These are phyloP conservation scores for Leucaena leucocephala DNA, from an alignment of 306 rosid genomes.

Conservation along the genomic window DNA sequence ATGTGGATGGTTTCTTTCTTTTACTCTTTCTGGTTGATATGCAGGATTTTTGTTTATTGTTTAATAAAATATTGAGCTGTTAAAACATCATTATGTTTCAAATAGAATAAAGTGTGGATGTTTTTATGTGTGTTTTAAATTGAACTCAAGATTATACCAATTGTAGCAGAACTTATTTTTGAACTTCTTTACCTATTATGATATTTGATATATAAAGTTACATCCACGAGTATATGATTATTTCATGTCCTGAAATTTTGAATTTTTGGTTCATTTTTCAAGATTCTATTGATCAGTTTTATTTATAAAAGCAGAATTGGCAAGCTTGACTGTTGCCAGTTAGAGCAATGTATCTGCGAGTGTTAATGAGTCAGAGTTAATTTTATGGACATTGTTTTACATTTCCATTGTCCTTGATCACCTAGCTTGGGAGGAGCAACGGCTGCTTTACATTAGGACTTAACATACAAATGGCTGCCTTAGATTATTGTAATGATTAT, in stretches of 20 bases:
- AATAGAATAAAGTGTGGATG: neutral
- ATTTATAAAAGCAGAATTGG: neutral
- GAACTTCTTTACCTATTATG: neutral
- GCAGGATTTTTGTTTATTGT: slow-evolving; percentile 2
- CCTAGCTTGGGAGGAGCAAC: neutral
- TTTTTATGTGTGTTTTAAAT: neutral
- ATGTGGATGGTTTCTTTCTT: slow-evolving; percentile 24
- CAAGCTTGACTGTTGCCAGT: slow-evolving; percentile 2
- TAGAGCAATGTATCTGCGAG: slow-evolving; percentile 1
- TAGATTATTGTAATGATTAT: neutral
- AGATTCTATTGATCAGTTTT: neutral
- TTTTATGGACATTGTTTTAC: neutral
- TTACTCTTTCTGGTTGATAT: slow-evolving; percentile 19
- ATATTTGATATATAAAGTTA: neutral
- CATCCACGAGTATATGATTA: neutral
- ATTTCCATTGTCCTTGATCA: neutral
- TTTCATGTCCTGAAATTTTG: neutral
- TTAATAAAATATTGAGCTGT: slow-evolving; percentile 3
- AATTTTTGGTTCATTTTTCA: neutral
- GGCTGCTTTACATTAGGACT: neutral
- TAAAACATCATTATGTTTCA: slow-evolving; percentile 2
- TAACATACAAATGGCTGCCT: neutral
- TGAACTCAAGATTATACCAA: slow-evolving; percentile 4
- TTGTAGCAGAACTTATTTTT: neutral
- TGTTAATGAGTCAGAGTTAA: neutral